A percentile compares a stretch with the other conserved stretches of the same genome.
These are phyloP conservation scores for Petrea volubilis DNA, from an alignment of 257 asterid genomes.

Conservation along the genomic window DNA sequence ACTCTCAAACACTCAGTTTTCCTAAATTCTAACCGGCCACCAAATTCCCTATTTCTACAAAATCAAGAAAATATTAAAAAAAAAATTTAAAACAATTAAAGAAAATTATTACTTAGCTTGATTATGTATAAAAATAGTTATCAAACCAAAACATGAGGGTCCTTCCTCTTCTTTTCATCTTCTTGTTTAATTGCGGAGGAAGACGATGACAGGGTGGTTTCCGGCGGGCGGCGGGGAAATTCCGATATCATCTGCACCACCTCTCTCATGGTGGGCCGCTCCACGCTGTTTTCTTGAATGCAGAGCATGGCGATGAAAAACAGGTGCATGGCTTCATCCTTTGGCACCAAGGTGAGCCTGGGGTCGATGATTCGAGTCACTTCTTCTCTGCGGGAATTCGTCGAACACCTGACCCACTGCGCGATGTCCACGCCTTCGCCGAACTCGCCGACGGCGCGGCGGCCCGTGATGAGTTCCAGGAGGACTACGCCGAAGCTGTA, in stretches of 20 bases:
- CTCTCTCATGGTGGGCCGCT: slow-evolving; percentile 89
- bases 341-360: slow-evolving; percentile 56
- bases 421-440: slow-evolving; percentile 65
- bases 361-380: slow-evolving; percentile 57
- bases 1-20: no score
- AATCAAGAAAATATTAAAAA: neutral
- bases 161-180: neutral
- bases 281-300: slow-evolving; percentile 73
- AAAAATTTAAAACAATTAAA: no score
- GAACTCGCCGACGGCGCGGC: slow-evolving; percentile 54
- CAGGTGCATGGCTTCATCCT: slow-evolving; percentile 79
- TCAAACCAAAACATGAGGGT: neutral
- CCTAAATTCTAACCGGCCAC: no score
- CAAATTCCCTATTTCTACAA: no score
- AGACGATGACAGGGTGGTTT: slow-evolving; percentile 39
- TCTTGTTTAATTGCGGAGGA: slow-evolving; percentile 19
- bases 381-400: slow-evolving; percentile 66
- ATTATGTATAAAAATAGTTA: neutral
- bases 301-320: slow-evolving; percentile 90
- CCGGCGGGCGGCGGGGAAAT: slow-evolving; percentile 55
- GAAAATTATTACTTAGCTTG: neutral
- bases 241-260: slow-evolving; percentile 94
- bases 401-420: slow-evolving; percentile 66
- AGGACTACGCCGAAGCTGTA: slow-evolving; percentile 65
- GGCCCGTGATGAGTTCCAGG: slow-evolving; percentile 54